phyloP scores from a whole-genome alignment of 805 yeast species.

The Tanozyma kutaoensis region DNA sequence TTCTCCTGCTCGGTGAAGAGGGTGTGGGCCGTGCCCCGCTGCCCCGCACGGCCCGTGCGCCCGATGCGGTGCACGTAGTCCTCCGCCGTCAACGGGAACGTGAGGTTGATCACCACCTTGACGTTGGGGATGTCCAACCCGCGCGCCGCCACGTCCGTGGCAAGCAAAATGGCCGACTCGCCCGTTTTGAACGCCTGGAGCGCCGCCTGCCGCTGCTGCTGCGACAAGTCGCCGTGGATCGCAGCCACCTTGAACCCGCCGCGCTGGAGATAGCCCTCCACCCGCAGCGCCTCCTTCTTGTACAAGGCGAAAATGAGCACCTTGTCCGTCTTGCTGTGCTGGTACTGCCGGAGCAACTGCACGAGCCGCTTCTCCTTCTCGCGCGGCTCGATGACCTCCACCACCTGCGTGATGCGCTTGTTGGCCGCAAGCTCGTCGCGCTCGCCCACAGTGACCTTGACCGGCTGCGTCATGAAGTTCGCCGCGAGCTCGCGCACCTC shows the following conservation, averaged over 20 bases:
- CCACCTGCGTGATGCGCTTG: conserved; percentile 1
- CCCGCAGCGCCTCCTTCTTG: conserved; percentile 4
- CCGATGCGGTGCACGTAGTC: conserved; percentile 1
- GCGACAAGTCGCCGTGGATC: not conserved
- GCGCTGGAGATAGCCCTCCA: not conserved
- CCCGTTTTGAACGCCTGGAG: not conserved
- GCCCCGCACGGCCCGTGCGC: not conserved
- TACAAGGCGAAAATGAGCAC: conserved; percentile 86
- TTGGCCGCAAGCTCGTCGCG: not conserved
- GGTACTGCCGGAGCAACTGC: not conserved
- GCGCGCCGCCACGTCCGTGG: not conserved
- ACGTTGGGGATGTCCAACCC: conserved; percentile 1
- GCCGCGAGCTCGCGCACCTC: not conserved
- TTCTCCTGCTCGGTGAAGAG: not conserved
- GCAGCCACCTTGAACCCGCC: not conserved
- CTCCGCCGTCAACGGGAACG: not conserved
- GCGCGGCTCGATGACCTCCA: not conserved
- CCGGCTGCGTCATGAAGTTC: not conserved
- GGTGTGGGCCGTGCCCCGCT: not conserved
- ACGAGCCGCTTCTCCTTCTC: not conserved
- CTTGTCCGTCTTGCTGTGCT: conserved; percentile 57
- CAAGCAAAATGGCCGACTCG: not conserved
- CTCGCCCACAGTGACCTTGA: not conserved
- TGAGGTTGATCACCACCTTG: conserved; percentile 1
- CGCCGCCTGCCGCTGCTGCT: not conserved